Evolutionary conservation across 352 stramenopile species (phyloP), one percentile per base, ranked within the genome.

Genomic region (Globisporangium echinulatum): DNA sequence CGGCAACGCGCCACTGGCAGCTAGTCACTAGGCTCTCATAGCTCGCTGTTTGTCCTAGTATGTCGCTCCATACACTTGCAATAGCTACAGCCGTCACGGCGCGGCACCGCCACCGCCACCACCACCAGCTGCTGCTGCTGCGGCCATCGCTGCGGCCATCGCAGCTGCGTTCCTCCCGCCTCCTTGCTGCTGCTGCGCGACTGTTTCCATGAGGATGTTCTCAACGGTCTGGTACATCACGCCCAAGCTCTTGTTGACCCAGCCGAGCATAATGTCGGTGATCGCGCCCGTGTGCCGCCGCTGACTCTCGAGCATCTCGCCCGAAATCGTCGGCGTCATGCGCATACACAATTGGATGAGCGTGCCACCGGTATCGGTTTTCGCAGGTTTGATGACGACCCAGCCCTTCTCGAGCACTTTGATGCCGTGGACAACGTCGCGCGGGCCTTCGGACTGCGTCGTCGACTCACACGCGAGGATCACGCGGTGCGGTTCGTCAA

Each of bases 321-420:
- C 38, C 37, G 71, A 75, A 11, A 74, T 53, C 43, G 60, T 74
- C n/a, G 75, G 75, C 36, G 66, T 80, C 15, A 85, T 63, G 2
- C 75, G 68, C 64, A 85, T 82, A 39, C 70, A 85, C 1, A 85
- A 52, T 56, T 85, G 75, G 48, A 82, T 73, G 47, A 80, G 70
- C 2, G 75, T 79, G 19, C 72, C 33, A 10, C 1, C 25, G 33
- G 50, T 51, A 8, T 58, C 58, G n/a, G n/a, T n/a, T 10, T 58
- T 47, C 42, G 44, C 52, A 8, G 50, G 58, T 40, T 70, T 62
- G 5, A 75, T 50, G 48, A 75, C 44, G 5, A 68, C 63, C 68
- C 69, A 73, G 5, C 65, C 69, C 36, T 61, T 58, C 36, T 73
- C 69, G 10, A 54, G 59, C 11, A 67, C 52, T 15, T 70, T 70